Evolutionary conservation across 78 protist genomes (phyloP).

Genomic region (Tieghemostelium lacteum): DNA sequence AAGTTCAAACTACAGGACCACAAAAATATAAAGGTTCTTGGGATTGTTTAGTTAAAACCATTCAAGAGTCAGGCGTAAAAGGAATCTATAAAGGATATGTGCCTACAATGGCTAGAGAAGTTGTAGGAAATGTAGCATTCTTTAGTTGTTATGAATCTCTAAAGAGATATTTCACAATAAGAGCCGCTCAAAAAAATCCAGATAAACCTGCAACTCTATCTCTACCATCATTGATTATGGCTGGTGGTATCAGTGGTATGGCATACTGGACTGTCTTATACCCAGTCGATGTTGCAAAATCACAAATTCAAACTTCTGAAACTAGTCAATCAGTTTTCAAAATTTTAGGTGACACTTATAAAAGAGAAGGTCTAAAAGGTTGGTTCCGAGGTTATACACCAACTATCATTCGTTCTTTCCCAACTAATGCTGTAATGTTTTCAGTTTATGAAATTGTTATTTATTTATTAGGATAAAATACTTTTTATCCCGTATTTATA

Average conservation of each 20-base stretch:
- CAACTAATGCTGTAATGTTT: slow-evolving; percentile 62
- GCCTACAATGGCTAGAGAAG: slow-evolving; percentile 64
- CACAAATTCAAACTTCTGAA: slow-evolving; percentile 28
- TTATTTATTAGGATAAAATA: slow-evolving; percentile 14
- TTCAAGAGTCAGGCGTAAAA: slow-evolving; percentile 31
- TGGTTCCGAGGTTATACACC: slow-evolving; percentile 36
- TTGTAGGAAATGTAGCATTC: slow-evolving; percentile 65
- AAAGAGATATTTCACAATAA: slow-evolving; percentile 38
- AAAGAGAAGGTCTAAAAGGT: slow-evolving; percentile 23
- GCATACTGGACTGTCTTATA: slow-evolving; percentile 57
- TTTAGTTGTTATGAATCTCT: slow-evolving; percentile 45
- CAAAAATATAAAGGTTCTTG: slow-evolving; percentile 47
- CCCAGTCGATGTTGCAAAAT: slow-evolving; percentile 63
- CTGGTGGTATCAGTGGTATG: slow-evolving; percentile 71
- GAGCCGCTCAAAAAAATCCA: background rate
- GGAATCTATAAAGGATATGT: slow-evolving; percentile 68
- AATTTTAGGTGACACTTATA: slow-evolving; percentile 1
- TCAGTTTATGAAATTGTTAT: slow-evolving; percentile 37
- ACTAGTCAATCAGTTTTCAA: background rate
- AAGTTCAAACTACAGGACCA: slow-evolving; percentile 46
- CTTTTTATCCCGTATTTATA: too few species aligned
- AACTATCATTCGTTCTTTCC: slow-evolving; percentile 41
- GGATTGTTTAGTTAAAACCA: slow-evolving; percentile 19
- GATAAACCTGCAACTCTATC: background rate
- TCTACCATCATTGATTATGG: slow-evolving; percentile 16